A percentile compares a stretch with the other conserved stretches of the same genome.
phyloP scores from a whole-genome alignment of 768 basidiomycete species.

The Pholiota molesta region DNA sequence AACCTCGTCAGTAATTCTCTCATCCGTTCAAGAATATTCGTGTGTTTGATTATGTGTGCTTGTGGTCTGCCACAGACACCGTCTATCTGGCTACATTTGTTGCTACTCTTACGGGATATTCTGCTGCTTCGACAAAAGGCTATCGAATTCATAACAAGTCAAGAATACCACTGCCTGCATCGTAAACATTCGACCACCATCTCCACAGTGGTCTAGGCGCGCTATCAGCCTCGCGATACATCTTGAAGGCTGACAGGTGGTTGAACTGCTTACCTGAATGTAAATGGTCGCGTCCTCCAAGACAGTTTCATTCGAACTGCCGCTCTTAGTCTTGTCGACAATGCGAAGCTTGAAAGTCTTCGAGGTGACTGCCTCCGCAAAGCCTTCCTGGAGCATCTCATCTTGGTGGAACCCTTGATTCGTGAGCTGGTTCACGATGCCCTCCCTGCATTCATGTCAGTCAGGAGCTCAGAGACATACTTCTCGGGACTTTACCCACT shows the following conservation, averaged over 20 bases:
- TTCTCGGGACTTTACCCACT: conserved; percentile 13
- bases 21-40: too few relatives aligned
- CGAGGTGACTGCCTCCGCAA: conserved; percentile 35
- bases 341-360: conserved; percentile 42
- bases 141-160: conserved; percentile 8
- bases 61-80: too few relatives aligned
- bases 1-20: too few relatives aligned
- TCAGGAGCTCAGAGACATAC: not conserved
- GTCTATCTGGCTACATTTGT: too few relatives aligned
- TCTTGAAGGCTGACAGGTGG: too few relatives aligned
- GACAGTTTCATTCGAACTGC: conserved; percentile 31
- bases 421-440: conserved; percentile 33
- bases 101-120: too few relatives aligned
- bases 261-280: conserved; percentile 32
- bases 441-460: conserved; percentile 25
- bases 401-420: conserved; percentile 39
- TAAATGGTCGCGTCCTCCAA: conserved; percentile 39
- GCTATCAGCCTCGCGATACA: not conserved
- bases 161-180: conserved; percentile 14
- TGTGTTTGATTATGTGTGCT: too few relatives aligned
- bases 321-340: conserved; percentile 32
- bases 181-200: conserved; percentile 20
- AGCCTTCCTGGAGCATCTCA: conserved; percentile 44
- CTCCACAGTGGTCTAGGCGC: conserved; percentile 10
- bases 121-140: too few relatives aligned